A percentile compares a stretch with the other conserved stretches of the same genome.
phyloP scores from a whole-genome alignment of 768 basidiomycete genomes.

The Leucosporidium yakuticum region DNA sequence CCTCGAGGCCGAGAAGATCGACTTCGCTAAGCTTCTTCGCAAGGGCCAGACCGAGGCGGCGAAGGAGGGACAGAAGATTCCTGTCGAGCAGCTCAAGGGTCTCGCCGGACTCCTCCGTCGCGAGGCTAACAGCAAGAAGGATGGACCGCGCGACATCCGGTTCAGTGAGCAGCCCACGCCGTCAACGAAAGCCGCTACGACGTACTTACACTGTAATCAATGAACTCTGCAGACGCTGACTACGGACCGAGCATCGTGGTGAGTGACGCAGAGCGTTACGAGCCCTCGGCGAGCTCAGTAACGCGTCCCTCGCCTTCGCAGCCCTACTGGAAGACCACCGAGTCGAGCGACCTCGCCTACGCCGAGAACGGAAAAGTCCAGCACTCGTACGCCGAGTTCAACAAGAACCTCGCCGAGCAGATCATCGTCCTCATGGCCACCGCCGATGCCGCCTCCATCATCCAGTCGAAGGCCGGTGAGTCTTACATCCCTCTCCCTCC shows the following conservation, averaged over 20 bases:
- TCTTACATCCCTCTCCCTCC: neutral
- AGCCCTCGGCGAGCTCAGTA: neutral
- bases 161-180: neutral
- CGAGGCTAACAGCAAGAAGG: too few relatives aligned
- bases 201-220: too few relatives aligned
- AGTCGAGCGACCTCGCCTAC: neutral
- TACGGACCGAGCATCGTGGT: neutral
- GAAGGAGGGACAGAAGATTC: neutral
- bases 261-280: too few relatives aligned
- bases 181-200: neutral
- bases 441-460: neutral
- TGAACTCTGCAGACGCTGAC: constrained; percentile 2
- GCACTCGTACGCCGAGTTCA: constrained; percentile 6
- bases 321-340: neutral
- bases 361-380: neutral
- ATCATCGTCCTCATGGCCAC: neutral
- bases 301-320: neutral
- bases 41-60: neutral
- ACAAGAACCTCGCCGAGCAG: neutral
- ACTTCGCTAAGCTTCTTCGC: neutral
- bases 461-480: too few relatives aligned
- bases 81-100: neutral
- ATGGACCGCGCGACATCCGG: too few relatives aligned
- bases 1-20: neutral
- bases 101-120: neutral